Evolutionary conservation across 2,329 filamentous ascomycete genomes (phyloP), one percentile per base, ranked within the genome.

Genomic region (Penicillium sp.): DNA sequence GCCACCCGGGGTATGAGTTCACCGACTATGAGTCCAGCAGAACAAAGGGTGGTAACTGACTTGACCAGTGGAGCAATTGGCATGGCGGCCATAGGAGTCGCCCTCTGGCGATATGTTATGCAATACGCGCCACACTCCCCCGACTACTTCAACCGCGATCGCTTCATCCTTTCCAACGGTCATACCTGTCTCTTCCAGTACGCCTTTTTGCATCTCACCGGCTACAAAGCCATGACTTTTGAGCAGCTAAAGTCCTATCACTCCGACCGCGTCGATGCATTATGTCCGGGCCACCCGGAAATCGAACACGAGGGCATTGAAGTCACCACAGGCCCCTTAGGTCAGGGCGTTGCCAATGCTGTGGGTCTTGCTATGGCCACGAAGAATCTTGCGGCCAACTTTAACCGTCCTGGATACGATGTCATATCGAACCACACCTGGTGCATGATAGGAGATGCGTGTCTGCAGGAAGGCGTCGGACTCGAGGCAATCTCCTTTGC

Each of bases 1-100:
- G 83, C 0, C 83, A 86, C 61, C 83, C 82, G 17, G 83, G 82
- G 78, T 82, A 70, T 46, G 44, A 31, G 5, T 29, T n/a, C n/a
- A n/a, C n/a, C n/a, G n/a, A n/a, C n/a, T n/a, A n/a, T n/a, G n/a
- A n/a, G n/a, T n/a, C n/a, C n/a, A n/a, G n/a, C n/a, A n/a, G n/a
- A n/a, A n/a, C n/a, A n/a, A n/a, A n/a, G n/a, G n/a, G n/a, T n/a
- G n/a, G n/a, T n/a, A n/a, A n/a, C n/a, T n/a, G n/a, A n/a, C n/a
- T n/a, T n/a, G n/a, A 26, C 9, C 37, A 77, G 75, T 51, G 73
- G 74, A 48, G 67, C 68, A 9, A 70, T 74, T 47, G 72, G 72
- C 4, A 74, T 74, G 71, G 69, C 70, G 13, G 69, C 70, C 1
- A 71, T 73, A 40, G 72, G 70, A 15, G 61, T 73, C 32, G 66